Evolutionary conservation across 2,329 filamentous ascomycete species (phyloP).

Genomic region (Thelonectria rubi): DNA sequence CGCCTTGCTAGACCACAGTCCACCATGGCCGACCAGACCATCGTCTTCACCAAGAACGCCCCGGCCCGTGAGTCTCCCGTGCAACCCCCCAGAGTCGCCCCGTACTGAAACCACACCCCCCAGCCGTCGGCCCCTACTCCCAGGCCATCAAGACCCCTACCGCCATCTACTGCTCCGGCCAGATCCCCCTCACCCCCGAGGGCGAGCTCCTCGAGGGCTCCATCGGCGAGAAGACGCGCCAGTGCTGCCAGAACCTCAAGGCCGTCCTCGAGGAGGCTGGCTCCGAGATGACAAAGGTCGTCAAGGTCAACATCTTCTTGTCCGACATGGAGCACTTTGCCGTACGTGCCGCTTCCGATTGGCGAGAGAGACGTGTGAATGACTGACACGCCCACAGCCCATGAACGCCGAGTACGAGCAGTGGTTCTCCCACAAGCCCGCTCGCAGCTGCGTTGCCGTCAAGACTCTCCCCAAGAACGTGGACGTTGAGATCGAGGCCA

Average conservation of each 20-base stretch:
- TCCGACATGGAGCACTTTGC: conserved; percentile 91
- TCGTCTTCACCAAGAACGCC: conserved; percentile 67
- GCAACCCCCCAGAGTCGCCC: not conserved
- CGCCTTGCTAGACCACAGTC: conserved; percentile 45
- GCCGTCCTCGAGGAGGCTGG: conserved; percentile 85
- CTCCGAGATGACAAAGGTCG: conserved; percentile 78
- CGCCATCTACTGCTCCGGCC: conserved; percentile 73
- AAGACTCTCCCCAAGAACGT: conserved; percentile 88
- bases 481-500: conserved; percentile 89
- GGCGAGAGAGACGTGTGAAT: not conserved
- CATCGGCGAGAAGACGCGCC: conserved; percentile 70
- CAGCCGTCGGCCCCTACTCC: conserved; percentile 72
- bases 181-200: conserved; percentile 73
- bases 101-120: conserved; percentile 16
- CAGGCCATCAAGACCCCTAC: conserved; percentile 73
- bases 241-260: conserved; percentile 79
- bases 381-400: conserved; percentile 52
- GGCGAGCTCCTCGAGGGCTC: conserved; percentile 66
- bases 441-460: conserved; percentile 89
- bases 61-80: conserved; percentile 61
- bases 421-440: conserved; percentile 84
- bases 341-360: conserved; percentile 47
- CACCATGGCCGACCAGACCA: conserved; percentile 58
- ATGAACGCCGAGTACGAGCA: conserved; percentile 90
- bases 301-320: conserved; percentile 93